Evolutionary conservation across 192 early-diverging fungal species (phyloP).

Genomic region (Linnemannia elongata): DNA sequence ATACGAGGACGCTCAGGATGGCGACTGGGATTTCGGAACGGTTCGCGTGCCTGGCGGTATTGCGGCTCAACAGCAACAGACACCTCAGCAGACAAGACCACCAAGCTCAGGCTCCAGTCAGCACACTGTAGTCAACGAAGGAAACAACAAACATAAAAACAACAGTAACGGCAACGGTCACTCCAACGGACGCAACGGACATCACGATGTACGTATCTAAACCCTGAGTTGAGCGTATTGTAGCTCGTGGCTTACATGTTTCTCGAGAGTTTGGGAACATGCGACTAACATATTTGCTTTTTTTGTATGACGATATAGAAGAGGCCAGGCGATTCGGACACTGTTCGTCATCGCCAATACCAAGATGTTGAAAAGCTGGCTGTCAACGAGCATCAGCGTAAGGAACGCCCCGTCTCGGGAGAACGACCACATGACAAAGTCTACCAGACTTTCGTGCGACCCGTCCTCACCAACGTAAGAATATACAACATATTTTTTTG

Average conservation of each 20-base stretch:
- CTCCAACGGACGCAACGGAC: conserved; percentile 9
- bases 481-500: neutral
- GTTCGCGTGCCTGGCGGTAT: conserved; percentile 22
- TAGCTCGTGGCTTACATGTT: neutral
- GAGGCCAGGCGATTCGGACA: conserved; percentile 31
- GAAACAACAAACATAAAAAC: conserved; percentile 6
- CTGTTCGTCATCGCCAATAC: conserved; percentile 21
- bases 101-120: conserved; percentile 3
- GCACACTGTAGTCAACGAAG: neutral
- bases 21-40: conserved; percentile 57
- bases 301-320: neutral
- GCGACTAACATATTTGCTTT: too few relatives aligned
- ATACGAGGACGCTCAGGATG: conserved; percentile 41
- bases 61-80: neutral
- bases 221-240: neutral
- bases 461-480: conserved; percentile 44
- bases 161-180: conserved; percentile 26
- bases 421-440: conserved; percentile 38
- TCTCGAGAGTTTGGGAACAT: neutral
- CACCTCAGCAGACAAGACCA: neutral
- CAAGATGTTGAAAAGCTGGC: conserved; percentile 33
- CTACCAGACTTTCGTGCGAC: conserved; percentile 49
- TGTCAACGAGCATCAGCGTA: conserved; percentile 23
- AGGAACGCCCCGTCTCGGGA: conserved; percentile 14
- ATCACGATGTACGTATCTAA: conserved; percentile 26